Conservation (phyloP, 2,329 filamentous ascomycete species). For the Magnaporthiopsis rhizophila region DNA sequence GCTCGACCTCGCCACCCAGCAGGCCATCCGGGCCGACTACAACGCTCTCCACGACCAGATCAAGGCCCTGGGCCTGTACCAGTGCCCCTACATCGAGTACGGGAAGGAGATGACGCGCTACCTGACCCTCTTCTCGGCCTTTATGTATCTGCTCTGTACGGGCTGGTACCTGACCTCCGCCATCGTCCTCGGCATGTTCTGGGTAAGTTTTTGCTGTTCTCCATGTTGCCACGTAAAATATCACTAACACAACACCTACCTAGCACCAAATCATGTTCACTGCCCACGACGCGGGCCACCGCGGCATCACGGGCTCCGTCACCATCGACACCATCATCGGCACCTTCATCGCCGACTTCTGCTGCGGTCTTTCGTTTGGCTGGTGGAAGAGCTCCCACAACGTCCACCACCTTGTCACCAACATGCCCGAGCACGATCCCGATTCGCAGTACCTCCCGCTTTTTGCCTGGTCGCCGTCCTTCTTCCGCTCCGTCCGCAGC, state of each 20-base stretch:
- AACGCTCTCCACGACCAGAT: conserved; percentile 46
- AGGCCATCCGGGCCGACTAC: conserved; percentile 47
- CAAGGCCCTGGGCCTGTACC: conserved; percentile 47
- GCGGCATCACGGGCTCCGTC: conserved; percentile 54
- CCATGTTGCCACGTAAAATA: neutral
- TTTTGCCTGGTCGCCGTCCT: conserved; percentile 58
- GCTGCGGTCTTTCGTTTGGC: conserved; percentile 57
- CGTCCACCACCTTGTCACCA: conserved; percentile 59
- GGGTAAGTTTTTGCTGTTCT: conserved; percentile 30
- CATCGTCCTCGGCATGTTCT: conserved; percentile 52
- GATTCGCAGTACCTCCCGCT: conserved; percentile 61
- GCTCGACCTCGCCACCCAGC: conserved; percentile 44
- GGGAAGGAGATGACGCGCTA: conserved; percentile 51
- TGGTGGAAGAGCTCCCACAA: conserved; percentile 67
- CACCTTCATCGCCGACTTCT: conserved; percentile 56
- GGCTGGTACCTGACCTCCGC: conserved; percentile 52
- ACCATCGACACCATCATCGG: conserved; percentile 50
- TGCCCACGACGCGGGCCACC: conserved; percentile 57
- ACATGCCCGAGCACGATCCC: conserved; percentile 52
- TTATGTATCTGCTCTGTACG: conserved; percentile 34
- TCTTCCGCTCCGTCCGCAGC: conserved; percentile 55
- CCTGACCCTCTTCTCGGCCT: conserved; percentile 37
- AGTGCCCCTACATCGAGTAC: conserved; percentile 51
- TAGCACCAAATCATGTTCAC: conserved; percentile 60
- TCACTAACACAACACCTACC: conserved; percentile 18